Base-by-base conservation (phyloP, 1,284 basidiomycete genomes). In the Sporisorium exsertum region DNA sequence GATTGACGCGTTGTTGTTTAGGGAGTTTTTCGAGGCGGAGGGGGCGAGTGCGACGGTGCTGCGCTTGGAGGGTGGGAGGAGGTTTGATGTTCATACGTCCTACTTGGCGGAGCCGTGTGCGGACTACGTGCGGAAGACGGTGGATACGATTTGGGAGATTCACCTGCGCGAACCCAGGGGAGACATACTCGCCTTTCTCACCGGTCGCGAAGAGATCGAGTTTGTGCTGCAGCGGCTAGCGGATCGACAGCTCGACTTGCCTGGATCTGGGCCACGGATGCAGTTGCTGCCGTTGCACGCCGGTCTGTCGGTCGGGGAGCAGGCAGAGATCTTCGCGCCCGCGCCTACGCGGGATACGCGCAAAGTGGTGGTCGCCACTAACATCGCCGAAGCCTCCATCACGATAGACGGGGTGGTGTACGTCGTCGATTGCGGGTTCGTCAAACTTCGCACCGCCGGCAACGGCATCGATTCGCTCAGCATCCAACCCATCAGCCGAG, bases 301-400 rank as follows among this genome's bases (percentile, higher is more conserved):
- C 0, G 95, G 94, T 4, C 88, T 99, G 6, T 90, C 92, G 1
- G 91, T 91, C 0, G 91, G 93, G 51, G 94, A 97, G 81, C 96
- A 99, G 81, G 88, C 93, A 29, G 88, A 89, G 57, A 92, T 95
- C 12, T 98, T 99, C 78, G 90, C 92, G 66, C 89, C 91, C 1
- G 87, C 93, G 18, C 90, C 91, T 20, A 87, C 88, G 37, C 92
- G 92, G 52, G 29, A 32, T 32, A 90, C 89, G 4, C 90, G 97
- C 59, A 99, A 99, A 85, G 91, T 97, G 56, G 91, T 99, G 55
- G 89, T 97, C 27, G 90, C 94, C 1, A 99, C 97, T 0, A 99
- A 99, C 84, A 95, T 98, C 56, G 96, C 97, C 18, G 97, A 99
- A 87, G 92, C 96, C 22, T 95, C 94, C 85, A 92, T 99, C 16